Evolutionary conservation across 306 rosid genomes (phyloP).

Genomic region (Mimosa pudica): DNA sequence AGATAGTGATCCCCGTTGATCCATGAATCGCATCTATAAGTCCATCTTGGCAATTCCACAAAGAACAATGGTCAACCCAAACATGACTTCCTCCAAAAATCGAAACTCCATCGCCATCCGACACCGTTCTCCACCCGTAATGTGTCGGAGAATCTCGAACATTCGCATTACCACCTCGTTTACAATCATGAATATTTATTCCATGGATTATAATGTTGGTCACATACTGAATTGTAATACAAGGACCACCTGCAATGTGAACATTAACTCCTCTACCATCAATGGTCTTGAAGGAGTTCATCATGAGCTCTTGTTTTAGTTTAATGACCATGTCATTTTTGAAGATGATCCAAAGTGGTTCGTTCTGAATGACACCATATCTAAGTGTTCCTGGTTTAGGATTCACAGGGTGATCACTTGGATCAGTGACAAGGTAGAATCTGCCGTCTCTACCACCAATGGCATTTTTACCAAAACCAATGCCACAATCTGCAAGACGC

Average conservation of each 20-base stretch:
- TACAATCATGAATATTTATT: slow-evolving; percentile 75
- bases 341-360: slow-evolving; percentile 90
- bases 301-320: slow-evolving; percentile 81
- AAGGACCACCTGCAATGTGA: slow-evolving; percentile 93
- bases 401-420: slow-evolving; percentile 59
- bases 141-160: slow-evolving; percentile 79
- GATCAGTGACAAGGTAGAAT: slow-evolving; percentile 81
- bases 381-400: slow-evolving; percentile 90
- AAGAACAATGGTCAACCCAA: slow-evolving; percentile 91
- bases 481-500: slow-evolving; percentile 72
- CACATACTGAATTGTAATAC: slow-evolving; percentile 86
- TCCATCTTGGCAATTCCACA: slow-evolving; percentile 84
- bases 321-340: slow-evolving; percentile 83
- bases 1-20: slow-evolving; percentile 77
- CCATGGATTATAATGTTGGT: slow-evolving; percentile 88
- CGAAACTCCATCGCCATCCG: slow-evolving; percentile 95
- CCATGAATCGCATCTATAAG: slow-evolving; percentile 85
- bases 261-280: slow-evolving; percentile 93
- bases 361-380: slow-evolving; percentile 77
- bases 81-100: slow-evolving; percentile 89
- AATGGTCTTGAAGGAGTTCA: slow-evolving; percentile 92
- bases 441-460: slow-evolving; percentile 74
- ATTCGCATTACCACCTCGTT: slow-evolving; percentile 83
- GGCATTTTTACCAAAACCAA: slow-evolving; percentile 89
- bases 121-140: slow-evolving; percentile 82